phyloP scores from a whole-genome alignment of 1,284 basidiomycete genomes.

The Pseudomicrostroma phylloplanum region DNA sequence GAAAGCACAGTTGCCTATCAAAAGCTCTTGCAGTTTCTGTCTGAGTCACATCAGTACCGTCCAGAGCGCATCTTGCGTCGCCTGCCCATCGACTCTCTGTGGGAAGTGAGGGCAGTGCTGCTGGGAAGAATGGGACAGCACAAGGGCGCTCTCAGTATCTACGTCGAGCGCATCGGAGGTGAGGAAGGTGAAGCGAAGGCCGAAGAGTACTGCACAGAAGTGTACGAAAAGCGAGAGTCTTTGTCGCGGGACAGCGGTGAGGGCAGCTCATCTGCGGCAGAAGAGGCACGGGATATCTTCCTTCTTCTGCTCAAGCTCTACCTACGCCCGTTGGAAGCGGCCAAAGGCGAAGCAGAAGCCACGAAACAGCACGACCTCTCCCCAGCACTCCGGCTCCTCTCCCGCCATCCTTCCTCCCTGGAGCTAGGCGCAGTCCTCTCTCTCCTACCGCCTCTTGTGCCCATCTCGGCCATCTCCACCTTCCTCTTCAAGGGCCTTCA shows the following conservation, averaged over 20 bases:
- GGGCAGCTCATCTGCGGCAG: background rate
- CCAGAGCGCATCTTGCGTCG: constrained; percentile 72
- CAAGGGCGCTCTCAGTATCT: constrained; percentile 83
- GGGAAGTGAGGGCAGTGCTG: constrained; percentile 78
- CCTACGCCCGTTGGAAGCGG: constrained; percentile 60
- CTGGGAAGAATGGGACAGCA: constrained; percentile 83
- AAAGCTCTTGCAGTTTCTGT: constrained; percentile 67
- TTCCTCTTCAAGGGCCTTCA: constrained; percentile 55
- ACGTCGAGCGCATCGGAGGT: constrained; percentile 67
- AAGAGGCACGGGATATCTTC: constrained; percentile 58
- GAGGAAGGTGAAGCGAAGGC: constrained; percentile 70
- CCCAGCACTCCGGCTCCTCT: constrained; percentile 76
- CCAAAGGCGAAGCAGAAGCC: background rate
- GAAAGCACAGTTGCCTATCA: constrained; percentile 55
- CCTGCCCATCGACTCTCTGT: constrained; percentile 66
- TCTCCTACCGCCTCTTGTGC: constrained; percentile 79
- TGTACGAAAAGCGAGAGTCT: background rate
- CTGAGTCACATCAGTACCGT: constrained; percentile 65
- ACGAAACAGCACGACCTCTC: constrained; percentile 23
- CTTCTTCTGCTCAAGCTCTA: constrained; percentile 79
- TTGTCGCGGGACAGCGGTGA: background rate
- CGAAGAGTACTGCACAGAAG: constrained; percentile 59
- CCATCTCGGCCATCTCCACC: constrained; percentile 67
- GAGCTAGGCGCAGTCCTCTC: constrained; percentile 73
- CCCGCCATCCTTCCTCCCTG: constrained; percentile 71